Base-by-base conservation (phyloP, 768 basidiomycete genomes). In the Mycena olivaceomarginata region DNA sequence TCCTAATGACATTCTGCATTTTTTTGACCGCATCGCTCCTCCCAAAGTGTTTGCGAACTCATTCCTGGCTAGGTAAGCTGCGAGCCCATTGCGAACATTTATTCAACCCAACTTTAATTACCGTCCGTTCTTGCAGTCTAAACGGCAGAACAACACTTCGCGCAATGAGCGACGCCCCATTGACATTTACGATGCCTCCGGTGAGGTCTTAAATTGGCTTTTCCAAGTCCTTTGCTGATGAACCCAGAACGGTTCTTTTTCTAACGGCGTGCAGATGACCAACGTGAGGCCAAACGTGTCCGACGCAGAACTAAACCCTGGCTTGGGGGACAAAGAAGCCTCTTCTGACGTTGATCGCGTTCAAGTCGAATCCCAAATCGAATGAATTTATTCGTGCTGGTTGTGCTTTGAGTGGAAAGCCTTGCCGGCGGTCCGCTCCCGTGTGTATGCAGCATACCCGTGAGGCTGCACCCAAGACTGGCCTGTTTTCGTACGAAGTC, bases 21-120 rank as follows among this genome's bases (percentile, higher is more conserved):
- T 69, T 41, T 46, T 31, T 2, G 45, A 59, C 40, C 43, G 5
- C 18, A 57, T 37, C 53, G 39, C 20, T 41, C 39, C 56, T 13
- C 18, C 41, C 11, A 18, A 46, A 70, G 69, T 70, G 41, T 70
- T 31, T 18, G 41, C 69, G 31, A 70, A 70, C 43, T 60, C 69
- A 22, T 45, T 70, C 45, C 48, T 70, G 22, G 69, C 69, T 31
- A 70, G 69, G 69, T 70, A 31, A 70, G 69, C 22, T 59, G n/a
- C 13, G 37, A 20, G 11, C 31, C 15, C 15, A 46, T 31, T 7
- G 48, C 41, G 40, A 57, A 70, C 5, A 45, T 22, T 56, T 22
- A 25, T 56, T 22, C 9, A 8, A n/a, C 25, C 31, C 22, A 31
- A 45, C 31, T 5, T 39, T 31, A 31, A 31, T 31, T 4, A 31